Evolutionary conservation across 768 basidiomycete genomes (phyloP).

Genomic region (Kwoniella dejecticola): DNA sequence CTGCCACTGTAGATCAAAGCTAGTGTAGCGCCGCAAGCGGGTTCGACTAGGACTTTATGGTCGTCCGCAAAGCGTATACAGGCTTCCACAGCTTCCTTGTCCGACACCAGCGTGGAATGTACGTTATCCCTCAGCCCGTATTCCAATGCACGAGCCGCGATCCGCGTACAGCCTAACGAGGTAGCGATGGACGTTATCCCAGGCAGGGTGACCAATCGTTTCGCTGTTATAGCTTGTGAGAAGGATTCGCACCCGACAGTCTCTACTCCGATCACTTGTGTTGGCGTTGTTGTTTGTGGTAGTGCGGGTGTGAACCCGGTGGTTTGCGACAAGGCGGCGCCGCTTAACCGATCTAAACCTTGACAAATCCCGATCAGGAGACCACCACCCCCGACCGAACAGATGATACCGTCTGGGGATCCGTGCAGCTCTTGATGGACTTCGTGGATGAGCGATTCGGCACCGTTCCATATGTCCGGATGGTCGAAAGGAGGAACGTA

Average conservation of each 20-base stretch:
- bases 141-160: slow-evolving; percentile 29
- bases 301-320: not conserved
- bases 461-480: slow-evolving; percentile 36
- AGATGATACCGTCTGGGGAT: slow-evolving; percentile 36
- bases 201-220: slow-evolving; percentile 32
- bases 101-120: slow-evolving; percentile 22
- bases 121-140: slow-evolving; percentile 20
- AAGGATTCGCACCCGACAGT: slow-evolving; percentile 38
- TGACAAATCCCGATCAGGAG: slow-evolving; percentile 39
- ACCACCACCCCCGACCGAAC: slow-evolving; percentile 49
- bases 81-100: slow-evolving; percentile 31
- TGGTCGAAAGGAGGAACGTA: slow-evolving; percentile 52
- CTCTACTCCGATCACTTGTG: slow-evolving; percentile 35
- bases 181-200: slow-evolving; percentile 47
- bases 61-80: slow-evolving; percentile 40
- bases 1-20: slow-evolving; percentile 29
- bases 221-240: slow-evolving; percentile 22
- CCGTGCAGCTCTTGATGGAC: slow-evolving; percentile 31
- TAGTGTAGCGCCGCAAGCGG: slow-evolving; percentile 41
- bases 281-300: not conserved
- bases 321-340: not conserved
- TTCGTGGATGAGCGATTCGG: slow-evolving; percentile 40
- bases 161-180: slow-evolving; percentile 37
- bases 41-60: slow-evolving; percentile 40
- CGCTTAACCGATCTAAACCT: slow-evolving; percentile 22